Percentiles rank a stretch among this genome's conserved stretches.
Evolutionary conservation across 2,329 filamentous ascomycete genomes (phyloP).

Genomic region (Scedosporium aurantiacum): DNA sequence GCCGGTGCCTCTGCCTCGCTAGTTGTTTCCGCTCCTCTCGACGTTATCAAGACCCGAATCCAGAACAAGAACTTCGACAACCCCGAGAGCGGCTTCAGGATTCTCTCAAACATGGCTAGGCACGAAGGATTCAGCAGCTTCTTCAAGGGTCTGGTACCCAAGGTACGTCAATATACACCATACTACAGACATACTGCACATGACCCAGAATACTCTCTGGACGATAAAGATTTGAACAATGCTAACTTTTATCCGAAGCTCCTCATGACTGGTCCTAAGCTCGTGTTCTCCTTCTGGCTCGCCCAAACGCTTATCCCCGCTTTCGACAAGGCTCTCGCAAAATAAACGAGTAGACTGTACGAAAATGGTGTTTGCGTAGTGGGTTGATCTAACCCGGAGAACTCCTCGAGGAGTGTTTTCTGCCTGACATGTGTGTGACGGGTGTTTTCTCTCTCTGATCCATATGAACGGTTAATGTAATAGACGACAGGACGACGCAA

Average conservation of each 20-base stretch:
- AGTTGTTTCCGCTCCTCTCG: slow-evolving; percentile 86
- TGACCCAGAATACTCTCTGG: too few species aligned
- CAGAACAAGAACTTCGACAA: slow-evolving; percentile 99
- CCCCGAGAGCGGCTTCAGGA: slow-evolving; percentile 86
- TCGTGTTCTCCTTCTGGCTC: slow-evolving; percentile 99
- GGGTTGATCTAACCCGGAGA: background rate
- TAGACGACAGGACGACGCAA: background rate
- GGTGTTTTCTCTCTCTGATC: too few species aligned
- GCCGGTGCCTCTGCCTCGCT: slow-evolving; percentile 92
- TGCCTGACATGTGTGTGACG: background rate
- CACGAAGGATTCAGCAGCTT: slow-evolving; percentile 78
- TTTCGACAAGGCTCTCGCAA: slow-evolving; percentile 49
- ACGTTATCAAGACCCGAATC: slow-evolving; percentile 97
- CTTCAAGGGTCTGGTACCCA: slow-evolving; percentile 96
- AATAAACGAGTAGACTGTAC: slow-evolving; percentile 13
- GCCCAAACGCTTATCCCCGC: slow-evolving; percentile 95
- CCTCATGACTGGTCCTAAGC: slow-evolving; percentile 96
- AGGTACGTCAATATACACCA: slow-evolving; percentile 39
- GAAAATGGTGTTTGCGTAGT: background rate
- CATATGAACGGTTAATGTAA: background rate
- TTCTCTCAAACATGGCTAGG: slow-evolving; percentile 84
- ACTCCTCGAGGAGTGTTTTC: background rate
- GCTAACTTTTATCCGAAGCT: slow-evolving; percentile 37
- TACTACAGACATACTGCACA: background rate
- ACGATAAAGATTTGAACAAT: background rate